Conservation (phyloP, 2,329 filamentous ascomycete species). For the Rugonectria rugulosa region DNA sequence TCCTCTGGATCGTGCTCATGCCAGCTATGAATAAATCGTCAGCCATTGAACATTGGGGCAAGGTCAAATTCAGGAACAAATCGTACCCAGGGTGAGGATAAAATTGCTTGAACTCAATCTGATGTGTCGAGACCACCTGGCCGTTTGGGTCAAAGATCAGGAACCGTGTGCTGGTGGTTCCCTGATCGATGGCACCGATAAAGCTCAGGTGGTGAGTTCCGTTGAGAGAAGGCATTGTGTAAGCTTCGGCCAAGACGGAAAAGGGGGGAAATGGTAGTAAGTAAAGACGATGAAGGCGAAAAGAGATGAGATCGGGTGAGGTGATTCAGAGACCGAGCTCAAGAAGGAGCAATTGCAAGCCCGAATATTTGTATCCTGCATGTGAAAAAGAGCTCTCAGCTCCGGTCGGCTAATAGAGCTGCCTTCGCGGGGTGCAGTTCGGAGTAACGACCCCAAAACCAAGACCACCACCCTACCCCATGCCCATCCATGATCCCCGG, state of each 20-base stretch:
- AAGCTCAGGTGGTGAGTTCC: conserved; percentile 51
- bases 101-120: conserved; percentile 77
- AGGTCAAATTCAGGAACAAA: not conserved
- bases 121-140: conserved; percentile 74
- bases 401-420: conserved; percentile 15
- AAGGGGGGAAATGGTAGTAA: conserved; percentile 12
- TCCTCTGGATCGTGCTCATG: conserved; percentile 85
- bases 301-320: conserved; percentile 18
- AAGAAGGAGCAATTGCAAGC: conserved; percentile 14
- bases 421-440: conserved; percentile 17
- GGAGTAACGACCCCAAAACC: conserved; percentile 2
- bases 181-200: conserved; percentile 81
- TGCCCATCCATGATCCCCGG: conserved; percentile 13
- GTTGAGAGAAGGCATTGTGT: conserved; percentile 44
- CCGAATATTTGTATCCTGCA: conserved; percentile 23
- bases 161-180: conserved; percentile 80
- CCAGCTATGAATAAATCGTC: conserved; percentile 62
- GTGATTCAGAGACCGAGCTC: not conserved
- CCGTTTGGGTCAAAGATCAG: conserved; percentile 78
- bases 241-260: conserved; percentile 26
- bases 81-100: conserved; percentile 78
- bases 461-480: conserved; percentile 2
- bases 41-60: not conserved
- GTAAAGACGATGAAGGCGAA: conserved; percentile 35
- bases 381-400: conserved; percentile 10